Evolutionary conservation across 257 asterid genomes (phyloP).

Genomic region (Solanum dulcamara): DNA sequence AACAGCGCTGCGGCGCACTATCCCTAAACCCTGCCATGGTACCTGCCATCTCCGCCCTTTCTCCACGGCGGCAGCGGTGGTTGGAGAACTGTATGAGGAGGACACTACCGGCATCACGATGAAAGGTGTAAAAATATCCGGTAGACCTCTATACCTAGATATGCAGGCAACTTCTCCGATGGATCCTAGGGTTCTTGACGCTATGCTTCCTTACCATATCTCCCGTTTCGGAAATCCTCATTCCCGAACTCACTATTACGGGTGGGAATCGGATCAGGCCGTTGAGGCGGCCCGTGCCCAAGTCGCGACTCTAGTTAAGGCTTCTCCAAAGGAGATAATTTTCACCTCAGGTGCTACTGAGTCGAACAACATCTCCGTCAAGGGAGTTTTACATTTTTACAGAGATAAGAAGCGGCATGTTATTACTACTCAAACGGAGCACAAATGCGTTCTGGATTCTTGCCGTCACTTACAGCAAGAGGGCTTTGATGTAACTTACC

Average conservation of each 20-base stretch:
- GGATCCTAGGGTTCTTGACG: constrained; percentile 87
- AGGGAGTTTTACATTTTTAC: constrained; percentile 86
- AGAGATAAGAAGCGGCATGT: constrained; percentile 89
- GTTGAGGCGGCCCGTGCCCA: constrained; percentile 67
- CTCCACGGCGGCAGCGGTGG: constrained; percentile 40
- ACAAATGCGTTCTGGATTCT: constrained; percentile 89
- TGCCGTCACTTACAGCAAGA: constrained; percentile 89
- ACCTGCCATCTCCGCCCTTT: constrained; percentile 8
- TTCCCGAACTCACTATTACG: constrained; percentile 93
- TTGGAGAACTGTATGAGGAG: constrained; percentile 42
- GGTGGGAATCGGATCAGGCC: constrained; percentile 95
- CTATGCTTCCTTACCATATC: constrained; percentile 79
- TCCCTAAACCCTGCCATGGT: constrained; percentile 11
- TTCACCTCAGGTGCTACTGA: constrained; percentile 98
- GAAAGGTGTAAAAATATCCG: constrained; percentile 90
- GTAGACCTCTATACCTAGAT: constrained; percentile 91
- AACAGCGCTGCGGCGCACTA: constrained; percentile 43
- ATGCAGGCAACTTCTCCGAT: constrained; percentile 97
- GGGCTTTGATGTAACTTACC: constrained; percentile 81
- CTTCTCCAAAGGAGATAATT: constrained; percentile 88
- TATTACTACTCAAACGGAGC: constrained; percentile 96
- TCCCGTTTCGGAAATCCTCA: constrained; percentile 90
- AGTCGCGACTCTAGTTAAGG: constrained; percentile 51
- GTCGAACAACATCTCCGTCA: constrained; percentile 76
- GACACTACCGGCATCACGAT: constrained; percentile 40